Evolutionary conservation across 225 moss, liverwort and hornwort genomes (phyloP), one percentile per base, ranked within the genome.

Genomic region (Antitrichia curtipendula): DNA sequence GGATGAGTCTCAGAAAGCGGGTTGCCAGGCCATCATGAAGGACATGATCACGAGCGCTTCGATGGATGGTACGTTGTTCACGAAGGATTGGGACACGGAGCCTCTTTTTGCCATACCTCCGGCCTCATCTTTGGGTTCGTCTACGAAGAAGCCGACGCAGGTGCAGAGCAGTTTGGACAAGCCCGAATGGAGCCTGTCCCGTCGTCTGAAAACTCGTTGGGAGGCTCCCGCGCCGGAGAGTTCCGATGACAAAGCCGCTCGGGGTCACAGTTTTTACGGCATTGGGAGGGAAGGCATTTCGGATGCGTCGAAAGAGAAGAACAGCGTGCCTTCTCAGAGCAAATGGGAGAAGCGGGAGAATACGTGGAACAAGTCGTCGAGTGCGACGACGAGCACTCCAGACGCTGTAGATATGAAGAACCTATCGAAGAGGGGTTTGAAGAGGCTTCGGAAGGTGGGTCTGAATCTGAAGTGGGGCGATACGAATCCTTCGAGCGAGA

Each of bases 51-150:
- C 97, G 77, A 92, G 72, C 59, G 95, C 97, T 41, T 96, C 99
- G 60, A 87, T 93, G 29, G 95, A 99, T 88, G 95, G 96, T n/a
- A 96, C 99, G 7, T 88, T 99, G 76, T 97, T 96, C 83, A 94
- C 91, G 16, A 97, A 92, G 57, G 95, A 99, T 88, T 99, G 99
- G 99, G 99, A 99, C 90, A 92, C 97, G 49, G 96, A 99, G 91
- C 97, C 99, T 11, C 93, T 99, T n/a, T 97, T 99, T 58, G 94
- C 94, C 47, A 52, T 97, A 47, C 94, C 95, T 53, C 88, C 89
- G 72, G 77, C 92, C 36, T 91, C 95, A 1, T 91, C 95, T 84
- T 53, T 74, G 41, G 87, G 60, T 86, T 74, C 79, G 27, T 84
- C 83, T 27, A 87, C 85, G 60, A 90, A 80, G 54, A 88, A 90